A percentile compares a stretch with the other conserved stretches of the same genome.
Conservation (phyloP, 306 rosid species). For the Dalbergia cultrata region DNA sequence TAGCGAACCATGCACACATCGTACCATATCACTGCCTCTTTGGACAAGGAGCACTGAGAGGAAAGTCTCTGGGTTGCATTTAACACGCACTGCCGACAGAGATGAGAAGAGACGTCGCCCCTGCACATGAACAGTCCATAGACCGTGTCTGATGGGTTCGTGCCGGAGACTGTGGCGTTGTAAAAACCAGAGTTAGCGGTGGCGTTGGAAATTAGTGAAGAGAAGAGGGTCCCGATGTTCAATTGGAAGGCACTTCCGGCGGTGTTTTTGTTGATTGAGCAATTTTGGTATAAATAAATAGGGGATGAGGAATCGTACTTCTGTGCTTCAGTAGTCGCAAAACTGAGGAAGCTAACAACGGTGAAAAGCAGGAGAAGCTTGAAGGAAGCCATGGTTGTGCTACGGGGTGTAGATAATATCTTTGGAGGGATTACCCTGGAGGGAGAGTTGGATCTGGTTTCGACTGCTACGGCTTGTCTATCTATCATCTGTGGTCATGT, state of each 20-base stretch:
- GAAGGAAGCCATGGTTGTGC: not conserved
- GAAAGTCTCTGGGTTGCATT: not conserved
- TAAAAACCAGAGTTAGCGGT: conserved; percentile 22
- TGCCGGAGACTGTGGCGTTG: conserved; percentile 32
- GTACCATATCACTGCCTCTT: not conserved
- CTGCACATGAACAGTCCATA: not conserved
- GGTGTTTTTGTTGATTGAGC: not conserved
- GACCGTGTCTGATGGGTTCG: not conserved
- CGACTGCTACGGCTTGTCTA: too few relatives aligned
- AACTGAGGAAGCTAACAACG: not conserved
- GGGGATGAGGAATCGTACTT: not conserved
- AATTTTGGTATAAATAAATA: not conserved
- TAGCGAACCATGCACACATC: conserved; percentile 18
- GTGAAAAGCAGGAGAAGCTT: not conserved
- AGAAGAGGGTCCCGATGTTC: conserved; percentile 41
- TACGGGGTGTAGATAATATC: too few relatives aligned
- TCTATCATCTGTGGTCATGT: too few relatives aligned
- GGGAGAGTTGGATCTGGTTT: too few relatives aligned
- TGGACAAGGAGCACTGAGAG: not conserved
- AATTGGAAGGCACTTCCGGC: conserved; percentile 39
- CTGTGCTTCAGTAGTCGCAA: not conserved
- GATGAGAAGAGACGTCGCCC: not conserved
- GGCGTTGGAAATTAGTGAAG: conserved; percentile 46
- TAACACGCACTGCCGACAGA: not conserved
- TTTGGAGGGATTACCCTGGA: too few relatives aligned